phyloP scores from a whole-genome alignment of 139 green algal species.

The Picochlorum sp. region DNA sequence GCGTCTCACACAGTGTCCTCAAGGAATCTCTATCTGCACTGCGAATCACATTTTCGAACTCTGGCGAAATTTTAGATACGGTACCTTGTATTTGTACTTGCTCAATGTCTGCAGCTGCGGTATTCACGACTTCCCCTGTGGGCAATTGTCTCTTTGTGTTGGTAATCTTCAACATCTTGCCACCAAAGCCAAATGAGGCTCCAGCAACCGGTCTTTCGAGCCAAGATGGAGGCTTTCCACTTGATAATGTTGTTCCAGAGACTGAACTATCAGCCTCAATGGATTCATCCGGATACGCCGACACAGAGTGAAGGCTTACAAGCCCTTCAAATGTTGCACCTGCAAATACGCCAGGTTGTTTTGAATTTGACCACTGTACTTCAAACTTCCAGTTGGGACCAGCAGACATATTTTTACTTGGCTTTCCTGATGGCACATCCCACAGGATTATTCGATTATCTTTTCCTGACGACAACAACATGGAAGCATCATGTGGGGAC shows the following conservation, averaged over 20 bases:
- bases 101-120: conserved; percentile 8
- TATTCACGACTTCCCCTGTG: conserved; percentile 13
- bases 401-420: not conserved
- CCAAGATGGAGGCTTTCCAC: conserved; percentile 78
- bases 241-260: not conserved
- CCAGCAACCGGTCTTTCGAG: conserved; percentile 55
- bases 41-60: conserved; percentile 67
- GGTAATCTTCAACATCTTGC: conserved; percentile 52
- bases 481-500: conserved; percentile 69
- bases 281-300: not conserved
- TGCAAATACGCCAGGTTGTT: conserved; percentile 51
- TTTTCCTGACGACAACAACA: conserved; percentile 85
- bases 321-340: conserved; percentile 20
- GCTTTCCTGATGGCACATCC: conserved; percentile 52
- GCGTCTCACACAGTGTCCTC: conserved; percentile 54
- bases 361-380: conserved; percentile 15
- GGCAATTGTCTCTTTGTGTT: conserved; percentile 36
- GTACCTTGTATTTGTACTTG: conserved; percentile 43
- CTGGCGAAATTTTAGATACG: conserved; percentile 14
- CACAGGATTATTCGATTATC: conserved; percentile 92
- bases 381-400: conserved; percentile 8
- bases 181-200: conserved; percentile 81
- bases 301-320: conserved; percentile 17
- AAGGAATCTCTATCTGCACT: conserved; percentile 53
- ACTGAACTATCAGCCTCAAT: not conserved